Evolutionary conservation across 768 basidiomycete species (phyloP).

Genomic region (Termitomyces titanicus): DNA sequence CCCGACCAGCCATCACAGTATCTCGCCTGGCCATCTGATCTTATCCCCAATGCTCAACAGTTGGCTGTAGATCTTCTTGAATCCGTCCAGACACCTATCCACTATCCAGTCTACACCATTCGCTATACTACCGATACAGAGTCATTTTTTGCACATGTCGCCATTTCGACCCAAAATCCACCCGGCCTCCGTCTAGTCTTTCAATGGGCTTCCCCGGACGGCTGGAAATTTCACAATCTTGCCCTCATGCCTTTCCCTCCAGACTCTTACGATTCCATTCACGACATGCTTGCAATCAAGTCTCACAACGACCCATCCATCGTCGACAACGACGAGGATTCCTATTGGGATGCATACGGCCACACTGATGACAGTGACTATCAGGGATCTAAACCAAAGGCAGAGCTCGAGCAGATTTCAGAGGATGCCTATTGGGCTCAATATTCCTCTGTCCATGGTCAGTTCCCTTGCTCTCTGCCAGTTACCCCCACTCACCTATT

Average conservation of each 20-base stretch:
- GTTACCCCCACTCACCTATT: slow-evolving; percentile 2
- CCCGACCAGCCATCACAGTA: slow-evolving; percentile 51
- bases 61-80: slow-evolving; percentile 40
- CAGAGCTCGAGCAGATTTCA: slow-evolving; percentile 21
- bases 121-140: slow-evolving; percentile 46
- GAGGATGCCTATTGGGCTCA: slow-evolving; percentile 78
- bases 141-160: slow-evolving; percentile 52
- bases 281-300: slow-evolving; percentile 22
- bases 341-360: slow-evolving; percentile 71
- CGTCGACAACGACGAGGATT: slow-evolving; percentile 40
- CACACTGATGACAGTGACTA: slow-evolving; percentile 28
- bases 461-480: slow-evolving; percentile 8
- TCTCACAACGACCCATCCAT: slow-evolving; percentile 25
- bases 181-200: slow-evolving; percentile 58
- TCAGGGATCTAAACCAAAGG: slow-evolving; percentile 13
- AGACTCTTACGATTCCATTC: slow-evolving; percentile 27
- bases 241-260: slow-evolving; percentile 70
- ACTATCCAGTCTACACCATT: slow-evolving; percentile 36
- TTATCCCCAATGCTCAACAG: slow-evolving; percentile 24
- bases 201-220: slow-evolving; percentile 49
- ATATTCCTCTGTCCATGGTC: slow-evolving; percentile 69
- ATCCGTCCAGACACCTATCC: slow-evolving; percentile 26
- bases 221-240: slow-evolving; percentile 72
- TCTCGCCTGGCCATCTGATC: slow-evolving; percentile 60
- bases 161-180: slow-evolving; percentile 32